Evolutionary conservation across 208 protist genomes (phyloP), one percentile per base, ranked within the genome.

Genomic region (Trypanosoma rangeli): DNA sequence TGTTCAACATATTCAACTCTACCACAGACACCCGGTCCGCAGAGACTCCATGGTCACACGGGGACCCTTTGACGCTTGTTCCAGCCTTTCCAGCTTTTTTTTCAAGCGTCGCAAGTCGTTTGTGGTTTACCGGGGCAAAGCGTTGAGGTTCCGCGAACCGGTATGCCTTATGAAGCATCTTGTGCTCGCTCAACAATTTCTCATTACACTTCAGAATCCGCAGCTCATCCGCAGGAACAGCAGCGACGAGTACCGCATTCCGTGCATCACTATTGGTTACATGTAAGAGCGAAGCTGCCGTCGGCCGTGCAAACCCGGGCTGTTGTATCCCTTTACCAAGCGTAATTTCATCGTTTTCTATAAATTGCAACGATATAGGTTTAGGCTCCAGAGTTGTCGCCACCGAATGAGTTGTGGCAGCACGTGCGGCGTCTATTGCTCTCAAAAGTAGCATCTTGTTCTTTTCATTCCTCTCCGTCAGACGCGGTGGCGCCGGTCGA

Each of bases 291-390:
- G 83, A 79, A 24, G 78, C 69, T 37, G 83, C 85, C 13, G 90
- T 95, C 2, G 76, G 77, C 2, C 79, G 72, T 3, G 86, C 77
- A 76, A 93, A 95, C 26, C 76, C 78, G 22, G 87, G 85, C 56
- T 83, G 70, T 24, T 56, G 53, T 46, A 80, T 13, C n/a, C 63
- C 74, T 22, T 58, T 59, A 37, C 78, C 76, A 28, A 72, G 61
- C 9, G 82, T 80, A 52, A 91, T 54, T 70, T 94, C 86, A 55
- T 65, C 74, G 73, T 89, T 94, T 46, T 76, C 70, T 64, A 82
- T 92, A 13, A 82, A 53, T 18, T 76, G 73, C 18, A 78, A 58
- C 56, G 87, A 80, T 65, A 48, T 16, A 13, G 20, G 18, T 15
- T 44, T 62, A 24, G 80, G 33, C 16, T 64, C 49, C 10, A n/a